Percentiles rank a stretch among this genome's conserved stretches.
Conservation (phyloP, 805 yeast genomes). For the Yamadazyma scolyti region DNA sequence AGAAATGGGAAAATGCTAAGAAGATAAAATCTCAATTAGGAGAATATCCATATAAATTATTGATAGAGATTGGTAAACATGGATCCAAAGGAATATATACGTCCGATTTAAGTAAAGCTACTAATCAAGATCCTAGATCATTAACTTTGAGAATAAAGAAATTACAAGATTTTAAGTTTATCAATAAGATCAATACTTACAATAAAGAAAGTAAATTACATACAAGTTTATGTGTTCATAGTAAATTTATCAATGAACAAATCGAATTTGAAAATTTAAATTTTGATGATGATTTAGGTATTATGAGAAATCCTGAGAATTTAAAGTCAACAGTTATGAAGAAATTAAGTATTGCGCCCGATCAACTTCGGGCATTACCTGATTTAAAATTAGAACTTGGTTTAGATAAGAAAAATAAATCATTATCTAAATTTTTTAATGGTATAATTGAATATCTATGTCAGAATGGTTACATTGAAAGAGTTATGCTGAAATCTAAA, state of each 20-base stretch:
- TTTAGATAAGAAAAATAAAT: conserved; percentile 39
- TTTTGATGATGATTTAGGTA: conserved; percentile 20
- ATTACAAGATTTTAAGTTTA: conserved; percentile 47
- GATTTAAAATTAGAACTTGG: conserved; percentile 61
- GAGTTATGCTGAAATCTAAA: conserved; percentile 41
- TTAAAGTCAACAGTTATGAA: conserved; percentile 39
- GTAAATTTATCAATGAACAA: conserved; percentile 35
- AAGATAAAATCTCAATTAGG: conserved; percentile 53
- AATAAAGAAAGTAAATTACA: conserved; percentile 42
- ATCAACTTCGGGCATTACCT: conserved; percentile 53
- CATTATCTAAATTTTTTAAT: conserved; percentile 44
- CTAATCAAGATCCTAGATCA: conserved; percentile 72
- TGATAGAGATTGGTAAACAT: conserved; percentile 57
- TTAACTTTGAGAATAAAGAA: conserved; percentile 59
- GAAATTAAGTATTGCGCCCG: conserved; percentile 54
- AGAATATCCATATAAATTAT: conserved; percentile 47
- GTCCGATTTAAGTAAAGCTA: conserved; percentile 48
- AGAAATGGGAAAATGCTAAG: conserved; percentile 35
- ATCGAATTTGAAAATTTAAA: conserved; percentile 19
- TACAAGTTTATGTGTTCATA: conserved; percentile 52
- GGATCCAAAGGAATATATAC: conserved; percentile 59
- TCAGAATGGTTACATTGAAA: conserved; percentile 43
- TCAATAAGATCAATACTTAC: conserved; percentile 35
- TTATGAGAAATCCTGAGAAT: conserved; percentile 22
- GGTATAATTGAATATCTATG: conserved; percentile 45